These are phyloP conservation scores for Candida orba DNA, from an alignment of 805 yeast genomes.

Conservation along the genomic window DNA sequence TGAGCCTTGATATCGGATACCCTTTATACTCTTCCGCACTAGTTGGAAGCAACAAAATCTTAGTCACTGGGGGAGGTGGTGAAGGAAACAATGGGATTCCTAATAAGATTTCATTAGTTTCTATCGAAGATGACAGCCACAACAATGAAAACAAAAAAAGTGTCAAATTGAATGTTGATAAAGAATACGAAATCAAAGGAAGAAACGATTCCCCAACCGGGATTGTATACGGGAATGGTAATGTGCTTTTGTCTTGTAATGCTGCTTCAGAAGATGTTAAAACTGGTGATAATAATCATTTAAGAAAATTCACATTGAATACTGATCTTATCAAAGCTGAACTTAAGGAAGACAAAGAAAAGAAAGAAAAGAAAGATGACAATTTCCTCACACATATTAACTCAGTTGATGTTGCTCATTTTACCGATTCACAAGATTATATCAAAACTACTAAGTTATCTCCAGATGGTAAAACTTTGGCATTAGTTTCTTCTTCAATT, in stretches of 20 bases:
- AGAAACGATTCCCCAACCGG: slow-evolving; percentile 88
- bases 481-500: slow-evolving; percentile 56
- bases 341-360: neutral
- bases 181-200: slow-evolving; percentile 53
- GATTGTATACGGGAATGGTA: slow-evolving; percentile 43
- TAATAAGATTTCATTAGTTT: slow-evolving; percentile 67
- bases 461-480: slow-evolving; percentile 54
- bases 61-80: slow-evolving; percentile 94
- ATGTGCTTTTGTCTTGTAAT: slow-evolving; percentile 70
- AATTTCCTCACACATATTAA: neutral
- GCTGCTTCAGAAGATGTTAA: slow-evolving; percentile 53
- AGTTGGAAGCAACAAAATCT: slow-evolving; percentile 47
- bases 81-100: slow-evolving; percentile 87
- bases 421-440: slow-evolving; percentile 46
- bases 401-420: slow-evolving; percentile 48
- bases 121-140: slow-evolving; percentile 34
- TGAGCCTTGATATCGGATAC: slow-evolving; percentile 26
- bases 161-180: slow-evolving; percentile 43
- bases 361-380: slow-evolving; percentile 30
- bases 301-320: slow-evolving; percentile 46
- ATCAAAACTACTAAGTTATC: slow-evolving; percentile 52
- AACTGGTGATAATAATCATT: slow-evolving; percentile 58
- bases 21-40: slow-evolving; percentile 81
- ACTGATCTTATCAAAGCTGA: neutral
- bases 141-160: neutral